Percentiles rank a stretch among this genome's conserved stretches.
Conservation (phyloP, 805 yeast species). For the Grigorovia humatica region DNA sequence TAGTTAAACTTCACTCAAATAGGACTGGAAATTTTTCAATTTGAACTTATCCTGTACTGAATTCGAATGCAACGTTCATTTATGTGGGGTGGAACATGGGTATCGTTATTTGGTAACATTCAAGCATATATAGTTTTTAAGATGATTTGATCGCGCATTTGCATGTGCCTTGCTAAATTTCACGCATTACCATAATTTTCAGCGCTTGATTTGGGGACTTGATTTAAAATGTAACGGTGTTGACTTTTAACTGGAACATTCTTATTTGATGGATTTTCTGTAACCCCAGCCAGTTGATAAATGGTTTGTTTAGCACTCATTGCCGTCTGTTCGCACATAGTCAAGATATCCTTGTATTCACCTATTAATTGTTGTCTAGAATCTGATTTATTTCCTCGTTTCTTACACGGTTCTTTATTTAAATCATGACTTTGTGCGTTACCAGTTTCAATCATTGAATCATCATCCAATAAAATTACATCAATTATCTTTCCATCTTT, state of each 20-base stretch:
- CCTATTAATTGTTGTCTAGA: constrained; percentile 6
- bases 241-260: background rate
- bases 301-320: constrained; percentile 19
- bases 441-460: background rate
- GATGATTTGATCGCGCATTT: too few relatives aligned
- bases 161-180: background rate
- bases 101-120: too few relatives aligned
- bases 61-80: too few relatives aligned
- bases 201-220: background rate
- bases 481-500: constrained; percentile 18
- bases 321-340: constrained; percentile 24
- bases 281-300: constrained; percentile 10
- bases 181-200: background rate
- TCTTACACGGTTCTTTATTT: background rate
- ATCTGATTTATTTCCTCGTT: background rate
- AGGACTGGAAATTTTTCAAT: too few relatives aligned
- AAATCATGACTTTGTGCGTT: background rate
- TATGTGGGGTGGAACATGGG: too few relatives aligned
- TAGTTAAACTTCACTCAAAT: too few relatives aligned
- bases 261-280: background rate
- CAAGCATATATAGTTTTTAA: too few relatives aligned
- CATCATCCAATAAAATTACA: constrained; percentile 20
- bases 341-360: constrained; percentile 12
- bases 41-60: too few relatives aligned
- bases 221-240: background rate